Percentiles rank a stretch among this genome's conserved stretches.
Conservation (phyloP, 1,139 yeast species). For the Kurtzmaniella quercitrusa region DNA sequence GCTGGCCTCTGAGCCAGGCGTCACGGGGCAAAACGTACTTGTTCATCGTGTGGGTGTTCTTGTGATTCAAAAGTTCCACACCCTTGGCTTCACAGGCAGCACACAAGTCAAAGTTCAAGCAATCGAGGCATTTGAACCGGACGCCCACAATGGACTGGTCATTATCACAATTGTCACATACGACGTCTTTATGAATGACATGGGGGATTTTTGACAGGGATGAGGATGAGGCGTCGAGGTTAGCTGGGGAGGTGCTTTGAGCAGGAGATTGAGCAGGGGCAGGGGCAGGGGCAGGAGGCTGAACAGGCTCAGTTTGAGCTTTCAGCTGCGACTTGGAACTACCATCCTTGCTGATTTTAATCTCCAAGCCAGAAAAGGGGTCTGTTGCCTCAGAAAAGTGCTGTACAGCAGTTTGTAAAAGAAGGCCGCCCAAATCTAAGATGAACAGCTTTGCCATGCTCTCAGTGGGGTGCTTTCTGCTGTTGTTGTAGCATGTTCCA, state of each 20-base stretch:
- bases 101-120: constrained; percentile 57
- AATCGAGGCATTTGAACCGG: constrained; percentile 52
- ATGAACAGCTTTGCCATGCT: constrained; percentile 10
- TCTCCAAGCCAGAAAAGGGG: not conserved
- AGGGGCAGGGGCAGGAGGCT: no score
- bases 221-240: constrained; percentile 2
- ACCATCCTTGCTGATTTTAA: no score
- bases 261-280: no score
- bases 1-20: not conserved
- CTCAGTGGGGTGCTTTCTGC: not conserved
- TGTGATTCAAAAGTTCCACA: constrained; percentile 18
- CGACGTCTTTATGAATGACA: constrained; percentile 18
- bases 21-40: constrained; percentile 21
- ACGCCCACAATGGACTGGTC: constrained; percentile 37
- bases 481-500: not conserved
- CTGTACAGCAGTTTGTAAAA: constrained; percentile 21
- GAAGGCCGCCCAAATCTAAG: constrained; percentile 18
- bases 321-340: no score
- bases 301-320: not conserved
- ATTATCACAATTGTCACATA: constrained; percentile 44
- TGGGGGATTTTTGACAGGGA: not conserved
- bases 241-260: not conserved
- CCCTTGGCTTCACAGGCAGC: constrained; percentile 38
- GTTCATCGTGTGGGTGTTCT: constrained; percentile 27
- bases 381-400: constrained; percentile 17